Evolutionary conservation across 2,329 filamentous ascomycete species (phyloP), one percentile per base, ranked within the genome.

Genomic region (Neofusicoccum sp.): DNA sequence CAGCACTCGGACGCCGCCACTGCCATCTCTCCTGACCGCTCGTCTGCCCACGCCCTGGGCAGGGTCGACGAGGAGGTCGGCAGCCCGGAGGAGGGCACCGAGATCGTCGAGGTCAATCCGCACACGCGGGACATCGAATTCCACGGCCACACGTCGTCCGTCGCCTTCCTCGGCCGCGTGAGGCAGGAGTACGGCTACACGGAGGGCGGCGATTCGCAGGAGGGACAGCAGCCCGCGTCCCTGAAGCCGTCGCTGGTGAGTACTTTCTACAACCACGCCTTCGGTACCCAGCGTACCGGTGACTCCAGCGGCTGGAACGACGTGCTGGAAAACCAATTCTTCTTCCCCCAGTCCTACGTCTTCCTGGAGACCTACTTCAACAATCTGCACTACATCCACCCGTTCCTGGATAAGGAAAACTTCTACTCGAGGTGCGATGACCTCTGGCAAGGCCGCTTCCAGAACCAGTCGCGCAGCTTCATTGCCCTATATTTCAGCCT

Each of bases 281-380:
- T 82, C 61, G 76, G 75, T 74, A 3, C 48, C 28, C 61, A 59
- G 47, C 41, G 36, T 16, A 65, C 41, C 9, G 54, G 54, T 12
- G 56, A 49, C 28, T 36, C 41, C 48, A 34, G 54, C 60, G 44
- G 52, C 29, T 31, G 59, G 49, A 16, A 64, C 66, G 63, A 66
- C 3, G 44, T 44, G 14, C 6, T 59, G n/a, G 66, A 68, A 3
- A 68, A 71, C 31, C 66, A 76, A n/a, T 77, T 75, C 62, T 76
- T 80, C 49, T 79, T 79, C 56, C 76, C 77, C 1, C 77, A 82
- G 48, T 80, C 79, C 6, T 77, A 79, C 63, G 68, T 75, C 1
- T 82, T 83, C 37, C 71, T 82, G 56, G 77, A 80, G 64, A 77
- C 75, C 11, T 83, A 81, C 70, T 83, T 83, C 61, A 77, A 79